Conservation (phyloP, 257 asterid species). For the Solanum piurae region DNA sequence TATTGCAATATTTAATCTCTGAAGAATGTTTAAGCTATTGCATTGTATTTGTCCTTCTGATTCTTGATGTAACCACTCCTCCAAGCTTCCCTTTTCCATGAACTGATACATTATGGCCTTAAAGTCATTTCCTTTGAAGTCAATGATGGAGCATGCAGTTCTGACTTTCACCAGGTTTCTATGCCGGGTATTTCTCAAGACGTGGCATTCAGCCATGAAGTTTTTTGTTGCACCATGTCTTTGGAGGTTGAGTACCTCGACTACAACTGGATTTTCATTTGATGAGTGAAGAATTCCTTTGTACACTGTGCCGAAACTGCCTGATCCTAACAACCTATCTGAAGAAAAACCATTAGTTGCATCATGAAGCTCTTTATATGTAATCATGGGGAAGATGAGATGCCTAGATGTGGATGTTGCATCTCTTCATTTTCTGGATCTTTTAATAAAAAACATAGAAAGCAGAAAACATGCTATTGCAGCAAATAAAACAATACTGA, state of each 20-base stretch:
- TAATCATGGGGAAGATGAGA: constrained; percentile 5
- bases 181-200: constrained; percentile 29
- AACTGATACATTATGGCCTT: constrained; percentile 31
- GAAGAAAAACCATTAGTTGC: not conserved
- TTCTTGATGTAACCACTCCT: constrained; percentile 32
- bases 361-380: constrained; percentile 18
- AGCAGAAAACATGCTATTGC: constrained; percentile 15
- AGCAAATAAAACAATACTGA: constrained; percentile 6
- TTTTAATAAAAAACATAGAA: constrained; percentile 7
- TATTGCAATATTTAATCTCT: not conserved
- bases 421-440: not conserved
- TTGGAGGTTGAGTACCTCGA: constrained; percentile 33
- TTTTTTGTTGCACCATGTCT: constrained; percentile 27
- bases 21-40: constrained; percentile 17
- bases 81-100: constrained; percentile 43
- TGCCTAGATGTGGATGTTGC: not conserved
- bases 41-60: not conserved
- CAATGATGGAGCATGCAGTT: constrained; percentile 39
- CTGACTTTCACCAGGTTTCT: constrained; percentile 34
- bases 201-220: constrained; percentile 33
- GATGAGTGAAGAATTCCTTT: constrained; percentile 15
- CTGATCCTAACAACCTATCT: not conserved
- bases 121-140: constrained; percentile 28
- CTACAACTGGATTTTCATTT: constrained; percentile 20
- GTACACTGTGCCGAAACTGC: not conserved